Percentiles rank a stretch among this genome's conserved stretches.
These are phyloP conservation scores for Byssoonygena ceratinophila DNA, from an alignment of 2,329 filamentous ascomycete genomes.

Conservation along the genomic window DNA sequence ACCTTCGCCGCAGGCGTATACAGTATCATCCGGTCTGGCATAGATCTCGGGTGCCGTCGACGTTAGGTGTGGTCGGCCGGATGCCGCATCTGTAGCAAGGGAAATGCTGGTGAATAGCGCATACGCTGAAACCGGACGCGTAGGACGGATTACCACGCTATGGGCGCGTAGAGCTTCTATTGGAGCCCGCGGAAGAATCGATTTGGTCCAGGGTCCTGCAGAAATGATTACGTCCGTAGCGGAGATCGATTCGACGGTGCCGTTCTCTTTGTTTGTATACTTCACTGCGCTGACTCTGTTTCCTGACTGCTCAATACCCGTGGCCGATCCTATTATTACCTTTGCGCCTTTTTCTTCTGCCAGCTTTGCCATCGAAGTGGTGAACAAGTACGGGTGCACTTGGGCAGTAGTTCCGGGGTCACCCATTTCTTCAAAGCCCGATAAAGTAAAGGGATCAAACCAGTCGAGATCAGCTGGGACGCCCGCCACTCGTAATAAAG, in stretches of 20 bases:
- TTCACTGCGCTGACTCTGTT: slow-evolving; percentile 52
- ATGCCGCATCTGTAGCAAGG: slow-evolving; percentile 45
- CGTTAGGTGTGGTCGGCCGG: slow-evolving; percentile 43
- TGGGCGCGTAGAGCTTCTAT: slow-evolving; percentile 53
- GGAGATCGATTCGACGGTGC: slow-evolving; percentile 40
- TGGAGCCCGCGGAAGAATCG: slow-evolving; percentile 45
- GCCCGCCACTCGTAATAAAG: slow-evolving; percentile 45
- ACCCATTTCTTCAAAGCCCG: slow-evolving; percentile 73
- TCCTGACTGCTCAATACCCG: slow-evolving; percentile 49
- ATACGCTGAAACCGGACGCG: slow-evolving; percentile 41
- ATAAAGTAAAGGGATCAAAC: slow-evolving; percentile 58
- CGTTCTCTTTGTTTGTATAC: slow-evolving; percentile 46
- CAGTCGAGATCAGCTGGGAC: slow-evolving; percentile 75
- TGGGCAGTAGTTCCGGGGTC: slow-evolving; percentile 73
- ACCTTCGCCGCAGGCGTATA: slow-evolving; percentile 90
- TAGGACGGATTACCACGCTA: slow-evolving; percentile 51
- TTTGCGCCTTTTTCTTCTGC: slow-evolving; percentile 59
- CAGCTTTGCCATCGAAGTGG: slow-evolving; percentile 67
- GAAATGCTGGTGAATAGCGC: slow-evolving; percentile 69
- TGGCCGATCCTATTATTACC: slow-evolving; percentile 59
- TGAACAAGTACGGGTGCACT: slow-evolving; percentile 87
- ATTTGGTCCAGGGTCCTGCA: slow-evolving; percentile 52
- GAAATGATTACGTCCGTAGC: slow-evolving; percentile 52
- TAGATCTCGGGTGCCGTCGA: slow-evolving; percentile 86
- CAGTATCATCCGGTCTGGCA: slow-evolving; percentile 73